Evolutionary conservation across 2,329 filamentous ascomycete genomes (phyloP), one percentile per base, ranked within the genome.

Genomic region (Pyricularia grisea): DNA sequence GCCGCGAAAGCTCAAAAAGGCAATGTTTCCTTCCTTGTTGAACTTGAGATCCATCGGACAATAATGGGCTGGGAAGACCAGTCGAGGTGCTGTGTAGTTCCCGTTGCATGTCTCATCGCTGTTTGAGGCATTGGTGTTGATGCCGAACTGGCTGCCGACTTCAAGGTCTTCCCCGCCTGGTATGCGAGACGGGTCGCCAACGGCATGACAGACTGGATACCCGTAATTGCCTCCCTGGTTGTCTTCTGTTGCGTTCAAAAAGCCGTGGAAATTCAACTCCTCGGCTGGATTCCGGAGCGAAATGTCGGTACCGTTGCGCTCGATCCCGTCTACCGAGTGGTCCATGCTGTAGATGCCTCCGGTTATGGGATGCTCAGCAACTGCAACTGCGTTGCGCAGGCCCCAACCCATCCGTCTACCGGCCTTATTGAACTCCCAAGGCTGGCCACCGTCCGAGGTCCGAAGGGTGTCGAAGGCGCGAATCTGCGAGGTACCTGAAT

Each of bases 11-110:
- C 87, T 82, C 30, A 93, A 78, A 78, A 85, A 92, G 1, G 88
- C 89, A 9, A 80, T 83, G n/a, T 83, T 84, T 23, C 85, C 86
- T 27, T 82, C 79, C 5, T 79, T 73, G 70, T 85, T 83, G 78
- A 93, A 93, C 73, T 87, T 87, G 74, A 92, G 85, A 72, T 92
- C 90, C 0, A 92, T 79, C 0, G 91, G 91, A 0, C 90, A 89
- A 73, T 85, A 88, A 73, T 93, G 91, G 3, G 90, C 84, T 67
- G 80, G 79, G 71, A 85, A 83, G 1, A 85, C 85, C 25, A 92
- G 78, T 1, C 86, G 69, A 73, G 90, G 85, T 7, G 80, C 73
- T 14, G 82, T 77, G 50, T 80, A 82, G 36, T 70, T 70, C 25
- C 66, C 69, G 31, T 23, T 55, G 71, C 71, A 71, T 42, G 58